Evolutionary conservation across 805 yeast species (phyloP).

Genomic region (Pichia deserticola): DNA sequence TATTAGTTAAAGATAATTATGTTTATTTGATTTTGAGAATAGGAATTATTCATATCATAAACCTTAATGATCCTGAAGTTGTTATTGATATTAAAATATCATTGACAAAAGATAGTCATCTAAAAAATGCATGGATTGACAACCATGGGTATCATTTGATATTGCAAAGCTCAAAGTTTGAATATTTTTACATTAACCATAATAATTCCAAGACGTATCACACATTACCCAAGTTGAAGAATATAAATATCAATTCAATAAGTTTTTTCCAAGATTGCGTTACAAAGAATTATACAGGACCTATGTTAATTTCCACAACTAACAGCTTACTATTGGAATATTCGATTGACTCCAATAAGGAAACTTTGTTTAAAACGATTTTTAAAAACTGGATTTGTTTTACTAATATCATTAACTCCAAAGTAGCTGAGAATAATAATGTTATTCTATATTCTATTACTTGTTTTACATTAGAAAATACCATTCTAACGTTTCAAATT

Average conservation of each 20-base stretch:
- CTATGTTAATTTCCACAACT: conserved; percentile 41
- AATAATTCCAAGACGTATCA: conserved; percentile 32
- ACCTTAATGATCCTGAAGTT: conserved; percentile 55
- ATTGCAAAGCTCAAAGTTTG: conserved; percentile 38
- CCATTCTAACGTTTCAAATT: conserved; percentile 12
- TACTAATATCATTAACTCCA: not conserved
- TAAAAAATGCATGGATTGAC: conserved; percentile 37
- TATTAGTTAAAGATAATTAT: conserved; percentile 49
- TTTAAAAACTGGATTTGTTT: conserved; percentile 28
- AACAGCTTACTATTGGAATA: conserved; percentile 44
- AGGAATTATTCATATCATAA: conserved; percentile 55
- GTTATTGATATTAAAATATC: conserved; percentile 37
- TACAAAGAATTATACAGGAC: conserved; percentile 31
- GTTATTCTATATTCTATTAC: conserved; percentile 5
- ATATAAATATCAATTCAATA: conserved; percentile 36
- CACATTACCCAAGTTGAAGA: conserved; percentile 39
- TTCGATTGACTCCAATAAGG: conserved; percentile 37
- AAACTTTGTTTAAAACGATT: conserved; percentile 33
- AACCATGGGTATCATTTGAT: conserved; percentile 46
- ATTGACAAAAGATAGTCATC: conserved; percentile 18
- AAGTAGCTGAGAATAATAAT: conserved; percentile 1
- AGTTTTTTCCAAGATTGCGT: conserved; percentile 28
- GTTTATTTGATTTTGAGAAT: conserved; percentile 46
- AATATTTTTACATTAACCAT: conserved; percentile 42
- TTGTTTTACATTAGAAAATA: conserved; percentile 11